Evolutionary conservation across 129 eudicot genomes (phyloP), one percentile per base, ranked within the genome.

Genomic region (Saposhnikovia divaricata): DNA sequence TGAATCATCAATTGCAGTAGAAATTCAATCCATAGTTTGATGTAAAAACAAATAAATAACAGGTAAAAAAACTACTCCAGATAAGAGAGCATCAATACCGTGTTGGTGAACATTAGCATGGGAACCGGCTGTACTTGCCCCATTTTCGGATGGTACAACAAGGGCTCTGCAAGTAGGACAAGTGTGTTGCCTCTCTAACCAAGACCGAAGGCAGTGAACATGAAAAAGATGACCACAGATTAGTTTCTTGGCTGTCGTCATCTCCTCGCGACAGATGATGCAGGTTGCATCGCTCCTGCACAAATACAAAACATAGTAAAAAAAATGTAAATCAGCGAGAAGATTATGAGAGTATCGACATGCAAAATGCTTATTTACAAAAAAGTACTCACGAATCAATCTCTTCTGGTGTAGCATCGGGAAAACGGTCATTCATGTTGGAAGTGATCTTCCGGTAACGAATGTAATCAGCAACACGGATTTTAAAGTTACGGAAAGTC

Each of bases 341-440:
- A 13, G 10, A 45, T 27, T 23, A 4, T 37, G 61, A 77, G 28
- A 28, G 47, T 31, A 80, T 40, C 50, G 6, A 65, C 9, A 63
- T 43, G 5, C 40, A 69, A 65, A 51, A 84, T 7, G 27, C n/a
- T n/a, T 4, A 42, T 55, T 73, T 8, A 15, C 50, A 72, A 31
- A 80, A 66, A 77, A 80, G 13, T 31, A 81, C 96, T 92, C 68
- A 96, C 99, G 77, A 84, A 55, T 84, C 81, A 72, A 96, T 79
- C 81, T 96, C 99, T 81, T 96, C 99, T 48, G 98, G 89, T 72
- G 97, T 92, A 72, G 99, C 99, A 90, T 96, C 98, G 63, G 98
- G 99, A 84, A 96, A 92, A 72, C 99, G 99, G n/a, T 92, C 99
- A 85, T 96, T 92, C 99, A 96, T 96, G 84, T 96, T 96, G 66